A percentile compares a stretch with the other conserved stretches of the same genome.
phyloP scores from a whole-genome alignment of 2,329 filamentous ascomycete genomes.

The Aaosphaeria pasadenensis region DNA sequence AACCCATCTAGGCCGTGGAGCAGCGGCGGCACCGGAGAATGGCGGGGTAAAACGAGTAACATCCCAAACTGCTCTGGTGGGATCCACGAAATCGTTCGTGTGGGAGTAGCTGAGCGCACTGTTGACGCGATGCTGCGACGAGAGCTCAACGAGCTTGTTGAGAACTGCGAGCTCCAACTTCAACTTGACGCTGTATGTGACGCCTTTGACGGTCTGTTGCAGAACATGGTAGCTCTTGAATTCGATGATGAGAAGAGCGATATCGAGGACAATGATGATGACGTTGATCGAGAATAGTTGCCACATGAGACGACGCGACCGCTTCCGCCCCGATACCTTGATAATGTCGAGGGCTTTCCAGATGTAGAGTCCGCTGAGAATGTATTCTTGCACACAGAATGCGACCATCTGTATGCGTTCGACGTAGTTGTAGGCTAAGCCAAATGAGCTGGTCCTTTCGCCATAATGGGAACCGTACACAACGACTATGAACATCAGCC shows the following conservation, averaged over 20 bases:
- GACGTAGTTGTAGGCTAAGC: constrained; percentile 30
- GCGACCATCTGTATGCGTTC: constrained; percentile 40
- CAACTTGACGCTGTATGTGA: constrained; percentile 43
- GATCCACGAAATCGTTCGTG: constrained; percentile 17
- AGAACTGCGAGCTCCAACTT: constrained; percentile 55
- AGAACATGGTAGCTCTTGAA: constrained; percentile 30
- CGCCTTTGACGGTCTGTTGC: constrained; percentile 36
- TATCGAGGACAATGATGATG: constrained; percentile 36
- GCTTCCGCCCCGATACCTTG: constrained; percentile 25
- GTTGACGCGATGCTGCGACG: constrained; percentile 3
- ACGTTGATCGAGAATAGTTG: constrained; percentile 38
- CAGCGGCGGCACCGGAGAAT: constrained; percentile 11
- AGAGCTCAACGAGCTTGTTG: constrained; percentile 36
- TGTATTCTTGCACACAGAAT: constrained; percentile 35
- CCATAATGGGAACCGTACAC: constrained; percentile 53
- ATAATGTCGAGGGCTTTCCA: constrained; percentile 46
- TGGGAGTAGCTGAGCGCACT: constrained; percentile 9
- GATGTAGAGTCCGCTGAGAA: constrained; percentile 44
- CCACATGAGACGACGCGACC: constrained; percentile 27
- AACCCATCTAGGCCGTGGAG: constrained; percentile 14
- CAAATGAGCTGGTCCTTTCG: constrained; percentile 32
- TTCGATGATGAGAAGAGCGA: constrained; percentile 33
- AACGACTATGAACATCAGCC: constrained; percentile 35
- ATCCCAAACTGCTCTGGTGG: constrained; percentile 15
- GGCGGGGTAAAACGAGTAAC: constrained; percentile 14